Conservation (phyloP, 257 asterid species). For the Scutellaria minor region DNA sequence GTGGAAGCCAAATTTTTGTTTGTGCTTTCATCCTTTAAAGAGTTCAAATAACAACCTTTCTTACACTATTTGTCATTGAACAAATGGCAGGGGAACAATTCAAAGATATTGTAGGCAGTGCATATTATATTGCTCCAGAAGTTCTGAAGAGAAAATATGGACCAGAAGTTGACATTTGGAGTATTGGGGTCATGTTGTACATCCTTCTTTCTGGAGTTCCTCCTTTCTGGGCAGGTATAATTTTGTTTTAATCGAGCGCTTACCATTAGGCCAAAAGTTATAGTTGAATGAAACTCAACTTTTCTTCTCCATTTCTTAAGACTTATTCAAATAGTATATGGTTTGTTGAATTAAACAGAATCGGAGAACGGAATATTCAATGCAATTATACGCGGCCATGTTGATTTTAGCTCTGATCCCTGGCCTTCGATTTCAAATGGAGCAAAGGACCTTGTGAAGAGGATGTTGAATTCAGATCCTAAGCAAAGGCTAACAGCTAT, state of each 20-base stretch:
- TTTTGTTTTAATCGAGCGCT: background rate
- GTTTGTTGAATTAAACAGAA: slow-evolving; percentile 37
- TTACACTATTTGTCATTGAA: slow-evolving; percentile 3
- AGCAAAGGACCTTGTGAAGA: slow-evolving; percentile 63
- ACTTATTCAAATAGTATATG: background rate
- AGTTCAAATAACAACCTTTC: background rate
- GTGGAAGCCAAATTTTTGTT: background rate
- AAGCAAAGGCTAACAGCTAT: slow-evolving; percentile 60
- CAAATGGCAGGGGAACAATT: slow-evolving; percentile 54
- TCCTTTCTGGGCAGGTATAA: slow-evolving; percentile 72
- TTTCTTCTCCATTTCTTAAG: background rate
- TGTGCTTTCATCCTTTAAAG: background rate
- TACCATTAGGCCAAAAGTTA: too few relatives aligned
- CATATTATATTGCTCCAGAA: slow-evolving; percentile 72
- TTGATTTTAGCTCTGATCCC: slow-evolving; percentile 61
- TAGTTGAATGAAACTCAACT: background rate
- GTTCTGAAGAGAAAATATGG: slow-evolving; percentile 63
- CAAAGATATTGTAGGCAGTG: slow-evolving; percentile 72
- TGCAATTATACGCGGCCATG: slow-evolving; percentile 54
- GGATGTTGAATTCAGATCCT: slow-evolving; percentile 66
- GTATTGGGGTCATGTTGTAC: slow-evolving; percentile 67
- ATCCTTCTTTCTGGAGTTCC: slow-evolving; percentile 74
- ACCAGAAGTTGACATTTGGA: slow-evolving; percentile 73
- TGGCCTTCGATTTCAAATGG: slow-evolving; percentile 69
- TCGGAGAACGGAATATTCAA: slow-evolving; percentile 70